These are phyloP conservation scores for Colletotrichum sp. DNA, from an alignment of 2,329 filamentous ascomycete species.

Conservation along the genomic window DNA sequence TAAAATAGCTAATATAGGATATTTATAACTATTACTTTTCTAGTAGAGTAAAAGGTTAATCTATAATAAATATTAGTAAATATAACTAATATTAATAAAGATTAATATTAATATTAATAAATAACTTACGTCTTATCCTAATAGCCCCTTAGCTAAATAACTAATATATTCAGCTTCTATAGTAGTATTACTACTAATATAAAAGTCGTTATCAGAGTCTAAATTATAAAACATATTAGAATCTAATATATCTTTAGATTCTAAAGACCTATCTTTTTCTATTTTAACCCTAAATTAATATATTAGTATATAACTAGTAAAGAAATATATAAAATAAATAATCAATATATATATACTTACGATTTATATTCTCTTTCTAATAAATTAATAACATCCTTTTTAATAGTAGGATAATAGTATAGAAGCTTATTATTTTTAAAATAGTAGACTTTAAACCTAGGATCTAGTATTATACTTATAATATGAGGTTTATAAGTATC, in stretches of 20 bases:
- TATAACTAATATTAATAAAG: no score
- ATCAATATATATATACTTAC: neutral
- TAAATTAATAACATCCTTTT: neutral
- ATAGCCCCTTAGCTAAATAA: neutral
- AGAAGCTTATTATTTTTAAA: neutral
- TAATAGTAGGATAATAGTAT: neutral
- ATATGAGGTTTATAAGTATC: neutral
- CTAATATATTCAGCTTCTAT: neutral
- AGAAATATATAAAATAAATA: no score
- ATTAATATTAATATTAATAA: neutral
- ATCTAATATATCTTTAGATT: neutral
- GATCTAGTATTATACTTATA: neutral
- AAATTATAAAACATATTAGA: neutral
- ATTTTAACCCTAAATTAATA: neutral
- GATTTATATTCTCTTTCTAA: neutral
- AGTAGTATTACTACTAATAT: neutral
- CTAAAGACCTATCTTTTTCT: neutral
- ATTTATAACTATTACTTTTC: neutral
- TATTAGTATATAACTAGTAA: neutral
- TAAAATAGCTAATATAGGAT: neutral
- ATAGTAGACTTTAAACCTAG: neutral
- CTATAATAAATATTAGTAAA: neutral
- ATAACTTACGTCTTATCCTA: neutral
- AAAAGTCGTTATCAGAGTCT: neutral
- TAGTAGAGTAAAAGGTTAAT: neutral